Conservation (phyloP, 257 asterid species). For the Przewalskia tangutica region DNA sequence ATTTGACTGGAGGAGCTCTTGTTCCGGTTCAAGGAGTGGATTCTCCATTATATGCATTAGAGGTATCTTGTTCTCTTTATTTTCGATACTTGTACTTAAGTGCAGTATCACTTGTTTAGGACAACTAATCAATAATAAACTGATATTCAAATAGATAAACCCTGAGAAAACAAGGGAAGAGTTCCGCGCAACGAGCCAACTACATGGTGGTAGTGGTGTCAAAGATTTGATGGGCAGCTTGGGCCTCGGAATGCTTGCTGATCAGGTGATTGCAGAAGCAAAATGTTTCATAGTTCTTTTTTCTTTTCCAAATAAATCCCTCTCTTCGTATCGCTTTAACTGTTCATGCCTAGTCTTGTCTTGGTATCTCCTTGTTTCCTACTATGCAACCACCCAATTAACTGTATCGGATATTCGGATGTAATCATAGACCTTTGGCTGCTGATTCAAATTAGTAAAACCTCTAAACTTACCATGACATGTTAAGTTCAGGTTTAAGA, state of each 20-base stretch:
- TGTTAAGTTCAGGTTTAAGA: background rate
- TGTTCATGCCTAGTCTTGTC: background rate
- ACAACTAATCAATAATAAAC: background rate
- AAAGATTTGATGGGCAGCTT: constrained; percentile 53
- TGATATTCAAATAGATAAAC: constrained; percentile 30
- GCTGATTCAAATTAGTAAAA: background rate
- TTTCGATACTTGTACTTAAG: background rate
- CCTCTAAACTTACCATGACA: background rate
- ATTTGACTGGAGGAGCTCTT: constrained; percentile 62
- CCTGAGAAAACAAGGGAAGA: constrained; percentile 57
- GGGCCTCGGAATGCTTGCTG: constrained; percentile 59
- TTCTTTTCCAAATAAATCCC: background rate
- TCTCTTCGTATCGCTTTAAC: background rate
- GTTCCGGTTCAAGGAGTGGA: constrained; percentile 63
- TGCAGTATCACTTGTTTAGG: background rate
- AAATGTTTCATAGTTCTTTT: background rate
- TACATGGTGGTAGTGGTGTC: constrained; percentile 25
- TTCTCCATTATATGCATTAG: constrained; percentile 62
- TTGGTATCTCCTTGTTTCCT: background rate
- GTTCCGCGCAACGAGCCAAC: constrained; percentile 26
- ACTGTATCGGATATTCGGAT: background rate
- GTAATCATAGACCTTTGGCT: background rate
- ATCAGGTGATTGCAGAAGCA: constrained; percentile 34
- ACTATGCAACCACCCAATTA: background rate
- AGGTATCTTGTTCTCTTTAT: constrained; percentile 26